Evolutionary conservation across 1,284 basidiomycete genomes (phyloP).

Genomic region (Melampsora larici-populina): DNA sequence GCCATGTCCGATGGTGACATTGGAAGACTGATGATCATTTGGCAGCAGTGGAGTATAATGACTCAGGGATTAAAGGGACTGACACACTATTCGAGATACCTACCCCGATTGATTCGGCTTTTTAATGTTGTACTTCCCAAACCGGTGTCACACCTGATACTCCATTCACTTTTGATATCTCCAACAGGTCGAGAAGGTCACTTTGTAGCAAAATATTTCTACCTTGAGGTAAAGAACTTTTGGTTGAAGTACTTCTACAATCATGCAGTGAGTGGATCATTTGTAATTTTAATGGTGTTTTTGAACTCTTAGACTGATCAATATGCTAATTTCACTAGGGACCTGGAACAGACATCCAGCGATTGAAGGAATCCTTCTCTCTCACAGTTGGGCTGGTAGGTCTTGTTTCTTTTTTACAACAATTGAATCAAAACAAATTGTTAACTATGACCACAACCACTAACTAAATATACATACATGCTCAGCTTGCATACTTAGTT

Average conservation of each 20-base stretch:
- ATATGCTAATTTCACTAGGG: no score
- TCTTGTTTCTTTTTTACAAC: no score
- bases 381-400: no score
- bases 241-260: slow-evolving; percentile 20
- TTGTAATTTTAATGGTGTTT: no score
- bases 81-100: background rate
- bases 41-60: slow-evolving; percentile 1
- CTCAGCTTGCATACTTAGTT: background rate
- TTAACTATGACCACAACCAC: no score
- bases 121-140: background rate
- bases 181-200: background rate
- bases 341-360: background rate
- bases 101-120: background rate
- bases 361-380: slow-evolving; percentile 11
- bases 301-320: no score
- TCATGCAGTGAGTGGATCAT: no score
- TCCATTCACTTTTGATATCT: background rate
- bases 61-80: background rate
- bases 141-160: background rate
- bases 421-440: no score
- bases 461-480: background rate
- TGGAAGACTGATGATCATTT: slow-evolving; percentile 1
- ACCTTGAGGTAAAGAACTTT: slow-evolving; percentile 1
- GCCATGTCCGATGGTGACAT: no score
- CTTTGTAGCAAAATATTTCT: background rate